Percentiles rank a stretch among this genome's conserved stretches.
phyloP scores from a whole-genome alignment of 2,329 filamentous ascomycete species.

The Beauveria pseudobassiana region DNA sequence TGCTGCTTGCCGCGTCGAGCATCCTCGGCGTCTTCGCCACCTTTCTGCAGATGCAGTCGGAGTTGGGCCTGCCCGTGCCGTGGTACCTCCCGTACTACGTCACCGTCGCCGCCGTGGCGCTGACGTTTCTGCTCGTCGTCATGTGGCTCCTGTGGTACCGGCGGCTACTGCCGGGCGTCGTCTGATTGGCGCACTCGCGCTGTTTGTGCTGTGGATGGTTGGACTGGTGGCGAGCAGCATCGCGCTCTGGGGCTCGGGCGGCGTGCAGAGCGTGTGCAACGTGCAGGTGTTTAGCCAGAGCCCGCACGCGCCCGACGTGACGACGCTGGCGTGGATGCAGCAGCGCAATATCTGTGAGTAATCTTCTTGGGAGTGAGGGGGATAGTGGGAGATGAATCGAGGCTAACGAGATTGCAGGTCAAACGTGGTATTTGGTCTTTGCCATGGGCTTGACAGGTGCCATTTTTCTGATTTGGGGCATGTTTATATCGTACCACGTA shows the following conservation, averaged over 20 bases:
- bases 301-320: constrained; percentile 42
- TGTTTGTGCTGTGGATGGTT: constrained; percentile 62
- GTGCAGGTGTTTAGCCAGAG: constrained; percentile 46
- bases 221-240: constrained; percentile 55
- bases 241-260: constrained; percentile 54
- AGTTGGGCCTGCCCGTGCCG: constrained; percentile 46
- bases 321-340: constrained; percentile 56
- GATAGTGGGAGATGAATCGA: not conserved
- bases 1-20: constrained; percentile 50
- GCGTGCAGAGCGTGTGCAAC: constrained; percentile 53
- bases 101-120: constrained; percentile 48
- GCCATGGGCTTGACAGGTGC: constrained; percentile 53
- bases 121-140: constrained; percentile 59
- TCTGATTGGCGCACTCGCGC: constrained; percentile 57
- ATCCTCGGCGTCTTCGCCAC: constrained; percentile 55
- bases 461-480: constrained; percentile 59
- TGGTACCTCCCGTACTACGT: constrained; percentile 66
- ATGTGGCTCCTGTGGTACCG: constrained; percentile 56
- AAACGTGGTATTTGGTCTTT: constrained; percentile 59
- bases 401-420: constrained; percentile 32
- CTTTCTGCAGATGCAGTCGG: constrained; percentile 52
- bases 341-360: constrained; percentile 54
- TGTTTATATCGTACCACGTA: constrained; percentile 60
- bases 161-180: constrained; percentile 52
- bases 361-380: not conserved